Base-by-base conservation (phyloP, 306 rosid genomes). In the Biancaea sappan region DNA sequence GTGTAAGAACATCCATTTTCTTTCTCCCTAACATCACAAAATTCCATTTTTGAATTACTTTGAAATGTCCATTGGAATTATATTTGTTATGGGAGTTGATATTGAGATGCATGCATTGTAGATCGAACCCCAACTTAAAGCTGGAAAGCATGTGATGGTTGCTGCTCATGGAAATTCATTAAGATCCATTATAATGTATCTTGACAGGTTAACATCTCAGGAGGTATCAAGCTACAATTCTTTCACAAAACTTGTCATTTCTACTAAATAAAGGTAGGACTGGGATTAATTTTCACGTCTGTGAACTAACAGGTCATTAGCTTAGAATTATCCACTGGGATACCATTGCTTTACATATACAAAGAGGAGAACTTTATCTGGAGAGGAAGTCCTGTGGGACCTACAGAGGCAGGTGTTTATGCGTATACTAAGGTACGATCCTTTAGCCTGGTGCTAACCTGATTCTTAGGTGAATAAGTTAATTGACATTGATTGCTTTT, bases 81-180 rank as follows among this genome's bases (percentile, higher is more conserved):
- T 63, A 50, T 75, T 75, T 71, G 28, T 60, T 38, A 40, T 11
- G 57, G 40, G 29, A 53, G 15, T 26, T 72, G 82, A 85, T 48
- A 32, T 25, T 63, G 38, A 81, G 40, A 73, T 71, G 29, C 72
- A 48, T 76, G 58, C 37, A 14, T 41, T 86, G 83, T 80, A 92
- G 97, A 90, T 94, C 65, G 93, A 87, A 74, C 95, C 96, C 56
- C 89, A 92, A 52, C 95, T 94, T 65, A 77, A 76, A 66, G 85
- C 91, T 21, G 99, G 99, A 78, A 90, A 87, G 81, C 88, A 92
- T 48, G 96, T 94, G 70, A 84, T 94, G 99, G 88, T 94, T 73
- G 97, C 99, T 26, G 97, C 99, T 28, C 99, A 94, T 74, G 99
- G 90, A 81, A 94, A 94, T 77, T 94, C 97, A 52, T 74, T 92